A percentile compares a stretch with the other conserved stretches of the same genome.
These are phyloP conservation scores for carrot (Daucus carota) DNA, from an alignment of 129 eudicot genomes.

Conservation along the genomic window DH1_v3.0 NC_030388.2:274501-275000, in stretches of 20 bases:
- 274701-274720: neutral
- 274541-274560: conserved; percentile 73
- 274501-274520: conserved; percentile 2
- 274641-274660: neutral
- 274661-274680: neutral
- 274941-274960: too few species aligned
- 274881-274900: too few species aligned
- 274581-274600: conserved; percentile 59
- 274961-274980: too few species aligned
- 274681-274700: neutral
- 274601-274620: neutral
- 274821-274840: neutral
- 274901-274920: too few species aligned
- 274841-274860: too few species aligned
- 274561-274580: conserved; percentile 88
- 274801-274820: neutral
- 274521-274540: conserved; percentile 47
- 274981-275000: too few species aligned
- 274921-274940: too few species aligned
- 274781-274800: too few species aligned
- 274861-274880: too few species aligned
- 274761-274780: too few species aligned
- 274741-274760: neutral
- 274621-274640: too few species aligned
- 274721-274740: neutral